A percentile compares a stretch with the other conserved stretches of the same genome.
Conservation (phyloP, 306 rosid genomes). For the Prosopis cineraria region DNA sequence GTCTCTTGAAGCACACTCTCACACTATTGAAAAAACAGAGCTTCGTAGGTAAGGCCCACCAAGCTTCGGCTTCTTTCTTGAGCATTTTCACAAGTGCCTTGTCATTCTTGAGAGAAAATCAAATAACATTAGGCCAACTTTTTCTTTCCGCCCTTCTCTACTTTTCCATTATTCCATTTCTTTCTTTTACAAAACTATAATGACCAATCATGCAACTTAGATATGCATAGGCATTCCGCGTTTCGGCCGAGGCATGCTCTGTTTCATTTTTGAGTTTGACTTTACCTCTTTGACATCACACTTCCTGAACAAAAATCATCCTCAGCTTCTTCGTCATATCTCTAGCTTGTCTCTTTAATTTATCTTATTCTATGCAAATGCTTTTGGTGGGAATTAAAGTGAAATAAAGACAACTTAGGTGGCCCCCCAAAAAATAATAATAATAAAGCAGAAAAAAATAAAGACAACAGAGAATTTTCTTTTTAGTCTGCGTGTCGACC, state of each 20-base stretch:
- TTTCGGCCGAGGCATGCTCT: background rate
- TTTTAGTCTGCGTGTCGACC: background rate
- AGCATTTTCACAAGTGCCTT: background rate
- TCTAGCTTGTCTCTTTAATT: background rate
- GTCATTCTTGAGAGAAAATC: background rate
- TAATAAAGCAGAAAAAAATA: too few species aligned
- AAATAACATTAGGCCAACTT: background rate
- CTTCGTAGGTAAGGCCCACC: conserved; percentile 42
- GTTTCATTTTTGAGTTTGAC: background rate
- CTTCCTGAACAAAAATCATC: background rate
- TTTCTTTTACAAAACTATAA: background rate
- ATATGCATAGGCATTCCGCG: conserved; percentile 3
- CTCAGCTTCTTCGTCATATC: background rate
- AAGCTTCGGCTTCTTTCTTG: conserved; percentile 15
- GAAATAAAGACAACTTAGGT: background rate
- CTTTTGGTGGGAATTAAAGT: background rate
- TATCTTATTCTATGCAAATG: background rate
- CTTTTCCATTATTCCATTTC: conserved; percentile 11
- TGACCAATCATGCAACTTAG: conserved; percentile 33
- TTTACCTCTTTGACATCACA: background rate
- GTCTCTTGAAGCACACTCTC: background rate
- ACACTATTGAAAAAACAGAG: background rate
- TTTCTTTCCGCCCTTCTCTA: conserved; percentile 28
- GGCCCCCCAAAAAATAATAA: too few species aligned
- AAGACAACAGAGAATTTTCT: background rate